Base-by-base conservation (phyloP, 2,329 filamentous ascomycete species). In the Leptographium procerum region DNA sequence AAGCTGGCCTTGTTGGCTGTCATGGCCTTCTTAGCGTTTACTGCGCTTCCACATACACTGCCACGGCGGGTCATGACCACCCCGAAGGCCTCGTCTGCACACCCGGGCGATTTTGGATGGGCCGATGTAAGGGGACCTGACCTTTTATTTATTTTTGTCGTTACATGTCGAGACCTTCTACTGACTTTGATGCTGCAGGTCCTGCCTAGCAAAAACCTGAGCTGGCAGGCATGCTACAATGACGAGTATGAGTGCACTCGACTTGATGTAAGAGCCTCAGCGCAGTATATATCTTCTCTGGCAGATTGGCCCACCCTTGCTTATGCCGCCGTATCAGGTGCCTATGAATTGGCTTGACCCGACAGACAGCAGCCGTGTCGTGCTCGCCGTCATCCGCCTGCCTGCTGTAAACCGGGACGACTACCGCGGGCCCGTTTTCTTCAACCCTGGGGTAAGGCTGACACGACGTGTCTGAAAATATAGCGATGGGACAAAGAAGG, bases 271-370 rank as follows among this genome's bases (percentile, higher is more conserved):
- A 57, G n/a, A n/a, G n/a, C n/a, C n/a, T n/a, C n/a, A n/a, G n/a
- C n/a, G n/a, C n/a, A n/a, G n/a, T n/a, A n/a, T n/a, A n/a, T n/a
- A n/a, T n/a, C n/a, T n/a, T n/a, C n/a, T n/a, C 58, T 36, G 24
- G 19, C n/a, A 6, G 14, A 16, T 40, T 3, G 14, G 24, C 34
- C 54, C 5, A 3, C 2, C 33, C 11, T 16, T 26, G 29, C 34
- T 45, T 11, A 57, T 33, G 7, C 28, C 8, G 19, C 26, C 7
- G 22, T 51, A 1, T 10, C 16, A 67, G 64, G 62, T 74, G n/a
- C 72, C 72, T 0, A 69, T 73, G 65, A 71, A 75, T 66, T 75
- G 72, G 72, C 68, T 69, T 2, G 63, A 69, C 9, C 72, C 72
- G 0, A 66, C 67, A 1, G 65, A 71, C 10, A 61, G 67, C 13